Conservation (phyloP, 257 asterid species). For the Solanum sparsipilum region DNA sequence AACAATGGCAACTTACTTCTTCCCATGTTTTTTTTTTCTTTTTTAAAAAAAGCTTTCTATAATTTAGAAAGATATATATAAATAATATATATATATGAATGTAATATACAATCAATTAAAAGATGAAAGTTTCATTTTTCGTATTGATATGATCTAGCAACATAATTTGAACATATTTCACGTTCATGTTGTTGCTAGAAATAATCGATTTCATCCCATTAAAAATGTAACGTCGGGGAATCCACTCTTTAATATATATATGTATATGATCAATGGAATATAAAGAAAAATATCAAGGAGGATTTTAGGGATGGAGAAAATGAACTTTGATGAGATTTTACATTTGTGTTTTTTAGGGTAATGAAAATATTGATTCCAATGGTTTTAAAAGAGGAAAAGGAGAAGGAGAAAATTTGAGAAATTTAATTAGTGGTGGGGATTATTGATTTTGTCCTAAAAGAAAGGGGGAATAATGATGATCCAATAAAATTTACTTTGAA, state of each 20-base stretch:
- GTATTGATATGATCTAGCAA: background rate
- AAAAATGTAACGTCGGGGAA: background rate
- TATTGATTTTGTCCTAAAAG: background rate
- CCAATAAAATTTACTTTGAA: background rate
- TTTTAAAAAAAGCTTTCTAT: background rate
- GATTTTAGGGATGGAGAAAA: background rate
- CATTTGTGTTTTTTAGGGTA: background rate
- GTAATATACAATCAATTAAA: background rate
- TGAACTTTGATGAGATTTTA: background rate
- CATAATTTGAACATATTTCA: background rate
- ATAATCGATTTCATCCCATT: background rate
- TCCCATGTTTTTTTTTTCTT: background rate
- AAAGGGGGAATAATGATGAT: background rate
- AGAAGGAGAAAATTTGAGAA: background rate
- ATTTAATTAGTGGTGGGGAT: background rate
- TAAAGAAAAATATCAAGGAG: background rate
- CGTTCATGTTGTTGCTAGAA: background rate
- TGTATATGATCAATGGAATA: background rate
- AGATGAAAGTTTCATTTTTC: background rate
- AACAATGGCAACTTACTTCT: background rate
- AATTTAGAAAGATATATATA: background rate
- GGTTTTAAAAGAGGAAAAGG: background rate
- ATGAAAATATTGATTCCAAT: background rate
- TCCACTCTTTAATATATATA: background rate
- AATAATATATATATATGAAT: background rate